Evolutionary conservation across 202 grass and related monocot species (phyloP).

Genomic region (Schoenoplectus tabernaemontani): DNA sequence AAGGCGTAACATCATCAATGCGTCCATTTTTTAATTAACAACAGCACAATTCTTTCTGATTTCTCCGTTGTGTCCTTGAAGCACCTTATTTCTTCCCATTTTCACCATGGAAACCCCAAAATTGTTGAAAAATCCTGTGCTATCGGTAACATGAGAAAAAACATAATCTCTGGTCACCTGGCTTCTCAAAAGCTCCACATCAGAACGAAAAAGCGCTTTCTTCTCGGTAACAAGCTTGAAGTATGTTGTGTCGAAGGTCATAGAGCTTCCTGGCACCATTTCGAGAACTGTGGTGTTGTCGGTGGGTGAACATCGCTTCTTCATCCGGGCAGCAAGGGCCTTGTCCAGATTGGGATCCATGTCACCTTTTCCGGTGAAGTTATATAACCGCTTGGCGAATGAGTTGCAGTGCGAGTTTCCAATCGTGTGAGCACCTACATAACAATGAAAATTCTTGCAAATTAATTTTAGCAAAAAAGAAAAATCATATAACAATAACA

Average conservation of each 20-base stretch:
- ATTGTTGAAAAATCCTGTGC: conserved; percentile 46
- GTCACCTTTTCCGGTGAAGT: conserved; percentile 54
- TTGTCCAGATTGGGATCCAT: conserved; percentile 50
- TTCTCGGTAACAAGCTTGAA: conserved; percentile 44
- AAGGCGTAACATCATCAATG: neutral
- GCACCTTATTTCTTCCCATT: conserved; percentile 76
- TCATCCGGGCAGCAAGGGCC: conserved; percentile 26
- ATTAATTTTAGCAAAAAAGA: neutral
- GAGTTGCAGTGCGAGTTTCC: conserved; percentile 69
- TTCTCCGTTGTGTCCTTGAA: conserved; percentile 33
- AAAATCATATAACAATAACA: neutral
- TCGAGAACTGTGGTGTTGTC: conserved; percentile 32
- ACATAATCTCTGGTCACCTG: conserved; percentile 54
- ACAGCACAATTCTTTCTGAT: conserved; percentile 51
- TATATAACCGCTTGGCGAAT: conserved; percentile 55
- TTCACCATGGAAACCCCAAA: conserved; percentile 64
- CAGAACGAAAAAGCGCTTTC: conserved; percentile 62
- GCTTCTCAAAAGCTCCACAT: conserved; percentile 52
- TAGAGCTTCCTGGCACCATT: conserved; percentile 60
- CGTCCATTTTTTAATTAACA: neutral
- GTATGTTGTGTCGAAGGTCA: conserved; percentile 65
- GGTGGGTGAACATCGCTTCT: conserved; percentile 34
- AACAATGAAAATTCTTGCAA: neutral
- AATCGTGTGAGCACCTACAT: conserved; percentile 57
- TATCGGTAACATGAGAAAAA: conserved; percentile 28